phyloP scores from a whole-genome alignment of 495 filamentous ascomycete species.

The Cetradonia linearis region DNA sequence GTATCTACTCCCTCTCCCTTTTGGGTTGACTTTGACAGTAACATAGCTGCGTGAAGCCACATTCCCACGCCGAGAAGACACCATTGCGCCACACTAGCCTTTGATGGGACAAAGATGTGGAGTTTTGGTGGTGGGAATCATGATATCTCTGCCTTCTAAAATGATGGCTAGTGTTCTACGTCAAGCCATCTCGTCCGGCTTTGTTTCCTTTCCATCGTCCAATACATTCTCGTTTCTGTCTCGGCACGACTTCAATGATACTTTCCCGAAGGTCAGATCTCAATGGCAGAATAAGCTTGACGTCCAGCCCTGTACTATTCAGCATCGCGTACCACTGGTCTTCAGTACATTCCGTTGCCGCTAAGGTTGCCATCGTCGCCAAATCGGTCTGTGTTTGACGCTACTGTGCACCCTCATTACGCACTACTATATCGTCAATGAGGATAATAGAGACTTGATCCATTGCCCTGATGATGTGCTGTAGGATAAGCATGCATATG shows the following conservation, averaged over 20 bases:
- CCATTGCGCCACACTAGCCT: too few species aligned
- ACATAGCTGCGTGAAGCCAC: too few species aligned
- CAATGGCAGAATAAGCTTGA: conserved; percentile 36
- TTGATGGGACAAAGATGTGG: too few species aligned
- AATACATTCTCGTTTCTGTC: not conserved
- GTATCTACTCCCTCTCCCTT: too few species aligned
- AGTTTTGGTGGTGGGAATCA: too few species aligned
- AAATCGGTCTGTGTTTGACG: conserved; percentile 31
- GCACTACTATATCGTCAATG: conserved; percentile 36
- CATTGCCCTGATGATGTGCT: conserved; percentile 40
- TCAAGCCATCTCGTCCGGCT: too few species aligned
- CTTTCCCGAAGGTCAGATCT: conserved; percentile 4
- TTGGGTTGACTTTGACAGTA: too few species aligned
- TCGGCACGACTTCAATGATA: conserved; percentile 14
- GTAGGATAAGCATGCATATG: conserved; percentile 20
- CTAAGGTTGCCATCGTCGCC: conserved; percentile 31
- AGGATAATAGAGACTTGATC: conserved; percentile 30
- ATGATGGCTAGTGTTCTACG: too few species aligned
- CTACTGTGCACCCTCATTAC: conserved; percentile 29
- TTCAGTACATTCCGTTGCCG: conserved; percentile 30
- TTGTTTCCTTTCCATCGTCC: not conserved
- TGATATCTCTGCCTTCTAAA: too few species aligned
- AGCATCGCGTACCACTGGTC: conserved; percentile 36
- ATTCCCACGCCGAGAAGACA: too few species aligned
- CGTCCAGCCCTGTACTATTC: conserved; percentile 32